A percentile compares a stretch with the other conserved stretches of the same genome.
These are phyloP conservation scores for Crithidia thermophila DNA, from an alignment of 208 protist genomes.

Conservation along the genomic window DNA sequence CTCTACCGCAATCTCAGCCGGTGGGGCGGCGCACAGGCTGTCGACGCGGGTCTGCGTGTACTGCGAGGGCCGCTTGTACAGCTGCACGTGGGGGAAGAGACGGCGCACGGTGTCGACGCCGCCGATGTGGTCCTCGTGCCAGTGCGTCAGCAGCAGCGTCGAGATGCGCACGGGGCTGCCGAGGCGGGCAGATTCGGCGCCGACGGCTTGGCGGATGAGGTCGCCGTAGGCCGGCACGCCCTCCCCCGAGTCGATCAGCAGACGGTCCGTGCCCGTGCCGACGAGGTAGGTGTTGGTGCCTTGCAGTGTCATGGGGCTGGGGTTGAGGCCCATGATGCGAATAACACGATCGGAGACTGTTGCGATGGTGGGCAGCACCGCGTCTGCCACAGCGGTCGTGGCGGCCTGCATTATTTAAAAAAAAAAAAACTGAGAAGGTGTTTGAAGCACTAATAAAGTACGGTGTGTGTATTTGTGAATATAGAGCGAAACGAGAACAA, in stretches of 20 bases:
- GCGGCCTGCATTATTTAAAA: conserved; percentile 6
- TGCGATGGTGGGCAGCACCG: conserved; percentile 35
- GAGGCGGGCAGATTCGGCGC: conserved; percentile 23
- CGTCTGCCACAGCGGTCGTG: background rate
- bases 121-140: conserved; percentile 74
- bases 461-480: background rate
- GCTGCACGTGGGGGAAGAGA: conserved; percentile 40
- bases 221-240: conserved; percentile 43
- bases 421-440: background rate
- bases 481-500: background rate
- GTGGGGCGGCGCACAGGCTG: conserved; percentile 30
- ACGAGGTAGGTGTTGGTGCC: conserved; percentile 80
- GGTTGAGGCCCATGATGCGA: conserved; percentile 75
- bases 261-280: conserved; percentile 44
- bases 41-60: conserved; percentile 32
- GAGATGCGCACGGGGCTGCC: conserved; percentile 43
- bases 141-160: conserved; percentile 71
- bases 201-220: conserved; percentile 36
- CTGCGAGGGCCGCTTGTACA: conserved; percentile 54
- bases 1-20: conserved; percentile 33
- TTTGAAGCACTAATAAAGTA: too few relatives aligned
- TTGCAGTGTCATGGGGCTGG: conserved; percentile 65
- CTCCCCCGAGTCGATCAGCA: conserved; percentile 72
- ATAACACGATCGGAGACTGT: conserved; percentile 45
- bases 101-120: conserved; percentile 44